phyloP scores from a whole-genome alignment of 768 basidiomycete genomes.

The Lentinula raphanica region DNA sequence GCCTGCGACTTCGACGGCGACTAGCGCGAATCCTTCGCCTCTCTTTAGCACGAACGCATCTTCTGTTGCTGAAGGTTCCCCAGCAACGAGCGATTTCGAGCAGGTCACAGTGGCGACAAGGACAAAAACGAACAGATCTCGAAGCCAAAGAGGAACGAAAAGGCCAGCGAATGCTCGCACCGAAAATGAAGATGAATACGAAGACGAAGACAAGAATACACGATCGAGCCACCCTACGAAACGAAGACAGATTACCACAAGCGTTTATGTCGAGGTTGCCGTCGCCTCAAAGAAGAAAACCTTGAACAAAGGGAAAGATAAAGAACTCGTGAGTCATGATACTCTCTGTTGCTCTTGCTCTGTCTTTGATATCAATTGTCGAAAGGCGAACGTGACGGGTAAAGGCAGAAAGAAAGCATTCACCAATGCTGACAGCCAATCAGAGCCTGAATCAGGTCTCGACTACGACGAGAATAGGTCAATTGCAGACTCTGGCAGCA shows the following conservation, averaged over 20 bases:
- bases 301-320: constrained; percentile 29
- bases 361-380: neutral
- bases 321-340: neutral
- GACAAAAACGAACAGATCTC: constrained; percentile 8
- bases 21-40: constrained; percentile 17
- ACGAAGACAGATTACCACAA: constrained; percentile 7
- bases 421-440: constrained; percentile 25
- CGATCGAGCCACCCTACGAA: constrained; percentile 6
- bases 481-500: constrained; percentile 49
- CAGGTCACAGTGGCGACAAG: constrained; percentile 6
- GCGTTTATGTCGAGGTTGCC: constrained; percentile 15
- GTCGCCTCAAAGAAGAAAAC: neutral
- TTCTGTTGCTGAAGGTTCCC: constrained; percentile 12
- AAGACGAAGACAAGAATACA: constrained; percentile 4
- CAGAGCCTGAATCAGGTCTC: constrained; percentile 30
- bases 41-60: constrained; percentile 15
- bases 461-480: constrained; percentile 34
- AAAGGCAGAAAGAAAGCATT: constrained; percentile 18
- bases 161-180: neutral
- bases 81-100: constrained; percentile 13
- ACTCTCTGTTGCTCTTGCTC: neutral
- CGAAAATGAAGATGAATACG: constrained; percentile 3
- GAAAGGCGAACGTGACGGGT: constrained; percentile 7
- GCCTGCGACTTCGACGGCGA: constrained; percentile 12
- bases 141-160: constrained; percentile 11